Percentiles rank a stretch among this genome's conserved stretches.
Conservation (phyloP, 202 grass and related monocot species). For the Saccharum hybrid region DNA sequence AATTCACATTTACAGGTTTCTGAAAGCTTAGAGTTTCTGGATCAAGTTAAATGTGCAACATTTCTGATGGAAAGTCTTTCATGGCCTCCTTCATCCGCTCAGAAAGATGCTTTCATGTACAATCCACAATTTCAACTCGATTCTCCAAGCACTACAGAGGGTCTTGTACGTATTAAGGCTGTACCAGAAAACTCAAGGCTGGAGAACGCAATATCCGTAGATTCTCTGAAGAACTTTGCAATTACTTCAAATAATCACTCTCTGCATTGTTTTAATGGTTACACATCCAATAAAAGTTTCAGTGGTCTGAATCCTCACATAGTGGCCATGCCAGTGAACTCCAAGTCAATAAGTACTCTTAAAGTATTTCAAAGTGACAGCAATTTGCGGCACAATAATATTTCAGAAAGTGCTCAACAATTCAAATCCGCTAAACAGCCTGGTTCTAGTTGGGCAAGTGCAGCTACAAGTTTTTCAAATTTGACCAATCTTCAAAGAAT, state of each 20-base stretch:
- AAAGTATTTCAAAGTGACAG: conserved; percentile 47
- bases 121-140: conserved; percentile 38
- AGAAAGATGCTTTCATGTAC: conserved; percentile 37
- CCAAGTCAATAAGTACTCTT: conserved; percentile 51
- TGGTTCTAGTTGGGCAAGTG: conserved; percentile 44
- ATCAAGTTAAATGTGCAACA: conserved; percentile 64
- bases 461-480: conserved; percentile 40
- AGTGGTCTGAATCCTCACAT: conserved; percentile 54
- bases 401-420: conserved; percentile 37
- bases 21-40: conserved; percentile 74
- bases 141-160: conserved; percentile 41
- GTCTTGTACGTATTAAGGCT: conserved; percentile 30
- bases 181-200: conserved; percentile 40
- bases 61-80: conserved; percentile 43
- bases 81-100: conserved; percentile 42
- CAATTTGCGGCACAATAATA: conserved; percentile 44
- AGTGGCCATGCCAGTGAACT: conserved; percentile 63
- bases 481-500: conserved; percentile 53
- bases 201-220: conserved; percentile 31
- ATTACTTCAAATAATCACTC: conserved; percentile 46
- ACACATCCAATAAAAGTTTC: conserved; percentile 39
- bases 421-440: conserved; percentile 38
- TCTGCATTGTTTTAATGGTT: conserved; percentile 47
- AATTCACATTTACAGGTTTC: conserved; percentile 56
- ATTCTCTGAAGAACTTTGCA: conserved; percentile 42